A percentile compares a stretch with the other conserved stretches of the same genome.
These are phyloP conservation scores for Xerocomus amazonicus DNA, from an alignment of 1,284 basidiomycete species.

Conservation along the genomic window DNA sequence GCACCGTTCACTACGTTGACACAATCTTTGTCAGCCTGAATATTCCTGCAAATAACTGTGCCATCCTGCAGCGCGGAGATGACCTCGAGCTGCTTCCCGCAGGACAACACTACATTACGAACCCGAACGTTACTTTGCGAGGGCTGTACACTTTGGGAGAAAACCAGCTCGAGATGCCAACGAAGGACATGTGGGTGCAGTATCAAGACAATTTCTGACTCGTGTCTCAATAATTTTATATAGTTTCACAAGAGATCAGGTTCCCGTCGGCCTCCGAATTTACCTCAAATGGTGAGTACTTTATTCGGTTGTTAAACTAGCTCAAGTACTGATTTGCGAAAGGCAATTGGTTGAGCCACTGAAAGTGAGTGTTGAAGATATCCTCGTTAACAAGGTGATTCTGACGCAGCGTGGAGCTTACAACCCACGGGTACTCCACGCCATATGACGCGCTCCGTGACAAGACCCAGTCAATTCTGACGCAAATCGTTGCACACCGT, in stretches of 20 bases:
- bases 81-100: slow-evolving; percentile 72
- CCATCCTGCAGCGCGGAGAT: slow-evolving; percentile 76
- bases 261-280: slow-evolving; percentile 76
- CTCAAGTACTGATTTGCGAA: not conserved
- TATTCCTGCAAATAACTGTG: slow-evolving; percentile 80
- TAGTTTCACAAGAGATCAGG: slow-evolving; percentile 79
- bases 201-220: not conserved
- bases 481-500: slow-evolving; percentile 74
- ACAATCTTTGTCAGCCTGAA: slow-evolving; percentile 51
- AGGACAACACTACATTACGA: slow-evolving; percentile 78
- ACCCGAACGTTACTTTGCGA: slow-evolving; percentile 73
- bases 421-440: slow-evolving; percentile 75
- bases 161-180: slow-evolving; percentile 79
- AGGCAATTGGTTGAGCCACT: slow-evolving; percentile 71
- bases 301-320: not conserved
- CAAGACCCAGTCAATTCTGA: slow-evolving; percentile 80
- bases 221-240: not conserved
- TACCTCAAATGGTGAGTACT: slow-evolving; percentile 65
- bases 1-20: not conserved
- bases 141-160: slow-evolving; percentile 76
- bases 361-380: slow-evolving; percentile 39
- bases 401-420: slow-evolving; percentile 38
- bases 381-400: not conserved
- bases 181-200: slow-evolving; percentile 70
- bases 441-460: slow-evolving; percentile 78